These are phyloP conservation scores for Cyclocybe aegerita DNA, from an alignment of 768 basidiomycete species.

Conservation along the genomic window DNA sequence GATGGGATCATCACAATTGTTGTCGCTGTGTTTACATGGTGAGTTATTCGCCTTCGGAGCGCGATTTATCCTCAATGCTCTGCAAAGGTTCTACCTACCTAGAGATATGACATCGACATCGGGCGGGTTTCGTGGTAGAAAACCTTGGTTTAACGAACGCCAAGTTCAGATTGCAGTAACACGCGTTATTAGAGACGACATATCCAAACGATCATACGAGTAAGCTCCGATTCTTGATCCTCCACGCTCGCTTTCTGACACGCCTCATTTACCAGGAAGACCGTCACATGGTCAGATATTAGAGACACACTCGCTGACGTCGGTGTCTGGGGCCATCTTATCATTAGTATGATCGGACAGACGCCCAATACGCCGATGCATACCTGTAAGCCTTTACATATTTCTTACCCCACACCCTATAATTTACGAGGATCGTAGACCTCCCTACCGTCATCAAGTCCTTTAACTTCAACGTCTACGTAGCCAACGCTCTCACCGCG, in stretches of 20 bases:
- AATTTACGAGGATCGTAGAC: slow-evolving; percentile 19
- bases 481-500: slow-evolving; percentile 36
- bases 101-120: slow-evolving; percentile 23
- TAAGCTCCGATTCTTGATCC: slow-evolving; percentile 11
- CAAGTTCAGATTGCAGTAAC: slow-evolving; percentile 36
- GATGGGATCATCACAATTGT: slow-evolving; percentile 37
- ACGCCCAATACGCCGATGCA: slow-evolving; percentile 35
- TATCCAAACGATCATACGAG: slow-evolving; percentile 37
- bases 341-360: slow-evolving; percentile 33
- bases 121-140: slow-evolving; percentile 32
- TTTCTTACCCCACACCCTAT: neutral
- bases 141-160: slow-evolving; percentile 33
- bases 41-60: neutral
- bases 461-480: slow-evolving; percentile 35
- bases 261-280: slow-evolving; percentile 20
- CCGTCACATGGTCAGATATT: slow-evolving; percentile 32
- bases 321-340: slow-evolving; percentile 35
- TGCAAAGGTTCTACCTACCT: slow-evolving; percentile 37
- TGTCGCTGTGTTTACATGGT: slow-evolving; percentile 33
- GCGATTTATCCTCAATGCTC: neutral
- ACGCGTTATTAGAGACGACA: slow-evolving; percentile 35
- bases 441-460: slow-evolving; percentile 38
- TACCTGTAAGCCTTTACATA: slow-evolving; percentile 26
- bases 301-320: slow-evolving; percentile 34
- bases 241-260: neutral